Evolutionary conservation across 2,329 filamentous ascomycete species (phyloP).

Genomic region (Sporothrix brasiliensis): DNA sequence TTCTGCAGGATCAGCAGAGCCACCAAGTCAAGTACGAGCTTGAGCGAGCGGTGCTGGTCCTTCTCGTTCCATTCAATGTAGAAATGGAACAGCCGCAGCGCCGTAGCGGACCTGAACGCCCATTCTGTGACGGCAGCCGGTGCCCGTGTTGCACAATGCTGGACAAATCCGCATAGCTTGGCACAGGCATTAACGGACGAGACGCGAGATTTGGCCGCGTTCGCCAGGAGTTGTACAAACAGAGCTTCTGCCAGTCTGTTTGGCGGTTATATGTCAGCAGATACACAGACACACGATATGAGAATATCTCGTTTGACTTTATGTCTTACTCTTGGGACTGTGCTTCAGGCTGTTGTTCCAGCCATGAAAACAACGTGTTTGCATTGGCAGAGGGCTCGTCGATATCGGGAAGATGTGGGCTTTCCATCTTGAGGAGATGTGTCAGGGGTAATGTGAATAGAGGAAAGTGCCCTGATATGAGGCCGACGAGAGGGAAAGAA

Average conservation of each 20-base stretch:
- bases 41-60: slow-evolving; percentile 66
- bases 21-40: slow-evolving; percentile 62
- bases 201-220: slow-evolving; percentile 57
- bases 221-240: slow-evolving; percentile 53
- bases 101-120: slow-evolving; percentile 56
- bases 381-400: slow-evolving; percentile 39
- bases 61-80: slow-evolving; percentile 70
- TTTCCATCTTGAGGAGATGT: slow-evolving; percentile 25
- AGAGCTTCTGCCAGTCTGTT: slow-evolving; percentile 39
- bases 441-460: not conserved
- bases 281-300: too few species aligned
- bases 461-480: not conserved
- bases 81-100: slow-evolving; percentile 59
- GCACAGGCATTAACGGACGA: slow-evolving; percentile 61
- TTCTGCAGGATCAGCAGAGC: slow-evolving; percentile 56
- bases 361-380: slow-evolving; percentile 39
- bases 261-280: not conserved
- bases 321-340: slow-evolving; percentile 28
- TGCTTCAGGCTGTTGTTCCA: slow-evolving; percentile 35
- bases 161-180: slow-evolving; percentile 64
- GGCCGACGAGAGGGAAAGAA: slow-evolving; percentile 14
- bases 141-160: slow-evolving; percentile 54
- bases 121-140: slow-evolving; percentile 48
- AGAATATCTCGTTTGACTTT: too few species aligned
- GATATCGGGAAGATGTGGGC: slow-evolving; percentile 34